These are phyloP conservation scores for Lippia alba DNA, from an alignment of 305 asterid genomes.

Conservation along the genomic window DNA sequence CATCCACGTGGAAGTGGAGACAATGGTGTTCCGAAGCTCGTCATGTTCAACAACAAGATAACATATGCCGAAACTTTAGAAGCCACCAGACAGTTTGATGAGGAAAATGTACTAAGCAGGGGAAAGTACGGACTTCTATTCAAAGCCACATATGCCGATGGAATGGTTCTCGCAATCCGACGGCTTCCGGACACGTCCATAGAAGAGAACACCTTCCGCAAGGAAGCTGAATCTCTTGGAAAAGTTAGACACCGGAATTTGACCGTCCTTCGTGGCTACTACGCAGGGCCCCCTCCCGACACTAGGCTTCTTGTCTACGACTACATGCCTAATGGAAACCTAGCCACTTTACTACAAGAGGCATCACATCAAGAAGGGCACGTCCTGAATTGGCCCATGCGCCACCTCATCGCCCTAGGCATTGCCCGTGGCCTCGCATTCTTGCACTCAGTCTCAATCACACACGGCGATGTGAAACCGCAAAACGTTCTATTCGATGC, in stretches of 20 bases:
- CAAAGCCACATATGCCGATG: conserved; percentile 79
- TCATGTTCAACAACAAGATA: conserved; percentile 81
- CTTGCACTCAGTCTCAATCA: conserved; percentile 60
- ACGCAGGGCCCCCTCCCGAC: conserved; percentile 78
- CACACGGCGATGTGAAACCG: conserved; percentile 79
- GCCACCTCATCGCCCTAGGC: conserved; percentile 81
- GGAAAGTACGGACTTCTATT: conserved; percentile 68
- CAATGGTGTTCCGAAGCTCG: conserved; percentile 71
- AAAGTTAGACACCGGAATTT: conserved; percentile 76
- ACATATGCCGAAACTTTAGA: conserved; percentile 78
- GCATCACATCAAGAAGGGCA: conserved; percentile 92
- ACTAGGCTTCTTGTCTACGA: conserved; percentile 69
- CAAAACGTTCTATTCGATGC: conserved; percentile 82
- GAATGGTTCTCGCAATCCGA: conserved; percentile 83
- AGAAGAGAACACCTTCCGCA: conserved; percentile 63
- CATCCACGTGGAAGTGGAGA: conserved; percentile 81
- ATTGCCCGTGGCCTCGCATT: conserved; percentile 80
- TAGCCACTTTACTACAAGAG: conserved; percentile 79
- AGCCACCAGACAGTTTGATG: conserved; percentile 85
- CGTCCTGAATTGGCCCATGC: conserved; percentile 90
- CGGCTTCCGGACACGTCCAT: conserved; percentile 76
- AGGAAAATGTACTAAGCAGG: conserved; percentile 80
- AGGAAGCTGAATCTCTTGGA: conserved; percentile 83
- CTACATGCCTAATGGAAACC: conserved; percentile 91
- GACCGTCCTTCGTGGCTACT: conserved; percentile 83